Evolutionary conservation across 2,329 filamentous ascomycete genomes (phyloP).

Genomic region (Diplodia intermedia): DNA sequence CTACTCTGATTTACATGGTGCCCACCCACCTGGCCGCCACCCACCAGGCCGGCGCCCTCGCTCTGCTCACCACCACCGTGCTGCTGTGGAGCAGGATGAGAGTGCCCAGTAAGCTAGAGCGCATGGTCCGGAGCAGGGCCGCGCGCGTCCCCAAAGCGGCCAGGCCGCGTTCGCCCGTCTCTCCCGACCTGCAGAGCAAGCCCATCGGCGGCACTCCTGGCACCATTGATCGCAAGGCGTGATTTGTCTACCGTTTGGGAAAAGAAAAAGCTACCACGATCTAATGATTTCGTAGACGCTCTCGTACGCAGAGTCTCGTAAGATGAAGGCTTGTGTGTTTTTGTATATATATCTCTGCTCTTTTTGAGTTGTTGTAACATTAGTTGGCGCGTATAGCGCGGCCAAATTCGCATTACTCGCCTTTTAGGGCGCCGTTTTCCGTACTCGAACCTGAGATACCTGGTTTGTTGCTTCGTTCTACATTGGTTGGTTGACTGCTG

Average conservation of each 20-base stretch:
- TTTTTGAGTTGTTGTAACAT: slow-evolving; percentile 1
- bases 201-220: slow-evolving; percentile 9
- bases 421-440: neutral
- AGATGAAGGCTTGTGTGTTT: neutral
- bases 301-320: neutral
- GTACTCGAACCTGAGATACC: neutral
- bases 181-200: slow-evolving; percentile 18
- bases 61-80: slow-evolving; percentile 68
- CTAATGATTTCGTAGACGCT: slow-evolving; percentile 5
- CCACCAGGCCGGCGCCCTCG: slow-evolving; percentile 90
- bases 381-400: neutral
- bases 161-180: slow-evolving; percentile 21
- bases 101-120: slow-evolving; percentile 11
- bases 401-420: neutral
- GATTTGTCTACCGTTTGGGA: neutral
- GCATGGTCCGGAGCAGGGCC: slow-evolving; percentile 5
- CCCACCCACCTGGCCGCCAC: slow-evolving; percentile 85
- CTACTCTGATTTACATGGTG: slow-evolving; percentile 91
- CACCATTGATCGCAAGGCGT: slow-evolving; percentile 2
- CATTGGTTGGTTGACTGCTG: too few species aligned
- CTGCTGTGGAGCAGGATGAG: slow-evolving; percentile 29
- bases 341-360: slow-evolving; percentile 12
- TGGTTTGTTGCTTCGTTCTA: neutral
- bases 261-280: neutral
- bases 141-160: neutral